A percentile compares a stretch with the other conserved stretches of the same genome.
phyloP scores from a whole-genome alignment of 2,329 filamentous ascomycete species.

The Malbranchea zuffiana region DNA sequence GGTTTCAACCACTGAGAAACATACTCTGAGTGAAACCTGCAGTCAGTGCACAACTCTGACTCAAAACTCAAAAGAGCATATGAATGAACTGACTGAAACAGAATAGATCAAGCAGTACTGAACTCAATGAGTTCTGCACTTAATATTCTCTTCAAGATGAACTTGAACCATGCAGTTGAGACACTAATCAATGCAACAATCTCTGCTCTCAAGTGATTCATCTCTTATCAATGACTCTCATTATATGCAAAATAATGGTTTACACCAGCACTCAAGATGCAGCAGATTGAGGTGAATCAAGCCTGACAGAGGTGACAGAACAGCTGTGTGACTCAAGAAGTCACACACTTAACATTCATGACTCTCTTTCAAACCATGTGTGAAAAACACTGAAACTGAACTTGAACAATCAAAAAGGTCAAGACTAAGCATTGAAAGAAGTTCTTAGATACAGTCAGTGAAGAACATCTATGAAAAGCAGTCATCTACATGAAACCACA shows the following conservation, averaged over 20 bases:
- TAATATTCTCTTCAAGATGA: slow-evolving; percentile 1
- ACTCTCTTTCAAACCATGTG: slow-evolving; percentile 10
- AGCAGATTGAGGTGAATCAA: slow-evolving; percentile 17
- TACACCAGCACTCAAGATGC: slow-evolving; percentile 17
- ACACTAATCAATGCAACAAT: slow-evolving; percentile 5
- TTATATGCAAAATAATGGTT: slow-evolving; percentile 21
- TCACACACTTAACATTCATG: slow-evolving; percentile 4
- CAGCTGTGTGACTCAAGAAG: slow-evolving; percentile 8
- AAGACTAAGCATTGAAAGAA: slow-evolving; percentile 18
- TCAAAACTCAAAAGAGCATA: slow-evolving; percentile 13
- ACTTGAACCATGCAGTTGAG: not conserved
- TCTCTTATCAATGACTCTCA: slow-evolving; percentile 7
- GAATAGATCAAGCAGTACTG: slow-evolving; percentile 7
- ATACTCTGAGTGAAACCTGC: slow-evolving; percentile 17
- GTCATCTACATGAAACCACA: slow-evolving; percentile 13
- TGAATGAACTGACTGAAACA: slow-evolving; percentile 10
- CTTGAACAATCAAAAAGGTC: slow-evolving; percentile 16
- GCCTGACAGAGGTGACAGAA: slow-evolving; percentile 16
- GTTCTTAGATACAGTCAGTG: slow-evolving; percentile 18
- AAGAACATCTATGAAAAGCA: slow-evolving; percentile 16
- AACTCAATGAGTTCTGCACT: slow-evolving; percentile 2
- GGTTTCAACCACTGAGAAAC: slow-evolving; percentile 17
- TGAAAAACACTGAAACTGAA: slow-evolving; percentile 14
- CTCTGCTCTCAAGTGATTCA: slow-evolving; percentile 13
- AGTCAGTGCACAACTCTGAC: not conserved